These are phyloP conservation scores for Ceratobasidium sp. DNA, from an alignment of 1,284 basidiomycete species.

Conservation along the genomic window DNA sequence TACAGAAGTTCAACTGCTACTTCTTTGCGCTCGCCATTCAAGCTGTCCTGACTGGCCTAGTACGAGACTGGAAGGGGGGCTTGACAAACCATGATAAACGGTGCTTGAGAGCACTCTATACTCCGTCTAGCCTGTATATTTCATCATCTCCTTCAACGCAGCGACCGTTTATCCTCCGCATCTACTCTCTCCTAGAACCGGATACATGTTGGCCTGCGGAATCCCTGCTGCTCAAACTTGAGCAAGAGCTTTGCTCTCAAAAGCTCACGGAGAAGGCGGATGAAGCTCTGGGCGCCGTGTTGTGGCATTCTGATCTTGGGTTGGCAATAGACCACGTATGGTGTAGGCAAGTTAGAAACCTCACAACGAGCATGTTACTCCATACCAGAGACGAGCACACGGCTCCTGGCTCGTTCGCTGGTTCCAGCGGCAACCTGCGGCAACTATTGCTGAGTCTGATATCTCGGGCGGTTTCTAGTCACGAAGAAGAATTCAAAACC, in stretches of 20 bases:
- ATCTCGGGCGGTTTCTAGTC: neutral
- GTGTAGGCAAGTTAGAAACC: neutral
- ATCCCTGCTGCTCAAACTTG: neutral
- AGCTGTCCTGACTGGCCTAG: neutral
- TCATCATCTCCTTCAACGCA: neutral
- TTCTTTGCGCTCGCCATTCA: slow-evolving; percentile 33
- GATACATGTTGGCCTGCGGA: neutral
- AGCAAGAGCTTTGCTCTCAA: neutral
- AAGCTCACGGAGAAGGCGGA: neutral
- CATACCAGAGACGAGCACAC: neutral
- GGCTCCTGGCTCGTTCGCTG: neutral
- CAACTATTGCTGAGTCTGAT: neutral
- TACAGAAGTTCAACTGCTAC: slow-evolving; percentile 24
- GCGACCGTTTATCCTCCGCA: neutral
- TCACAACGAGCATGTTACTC: neutral
- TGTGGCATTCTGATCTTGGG: slow-evolving; percentile 10
- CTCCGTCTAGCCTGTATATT: neutral
- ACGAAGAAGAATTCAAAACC: neutral
- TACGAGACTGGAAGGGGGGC: neutral
- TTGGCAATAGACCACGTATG: neutral
- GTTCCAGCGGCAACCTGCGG: no score
- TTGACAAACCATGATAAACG: neutral
- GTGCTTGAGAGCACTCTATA: no score
- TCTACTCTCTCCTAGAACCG: neutral
- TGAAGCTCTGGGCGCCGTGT: neutral